phyloP scores from a whole-genome alignment of 257 asterid species.

The Scutellaria baicalensis region DNA sequence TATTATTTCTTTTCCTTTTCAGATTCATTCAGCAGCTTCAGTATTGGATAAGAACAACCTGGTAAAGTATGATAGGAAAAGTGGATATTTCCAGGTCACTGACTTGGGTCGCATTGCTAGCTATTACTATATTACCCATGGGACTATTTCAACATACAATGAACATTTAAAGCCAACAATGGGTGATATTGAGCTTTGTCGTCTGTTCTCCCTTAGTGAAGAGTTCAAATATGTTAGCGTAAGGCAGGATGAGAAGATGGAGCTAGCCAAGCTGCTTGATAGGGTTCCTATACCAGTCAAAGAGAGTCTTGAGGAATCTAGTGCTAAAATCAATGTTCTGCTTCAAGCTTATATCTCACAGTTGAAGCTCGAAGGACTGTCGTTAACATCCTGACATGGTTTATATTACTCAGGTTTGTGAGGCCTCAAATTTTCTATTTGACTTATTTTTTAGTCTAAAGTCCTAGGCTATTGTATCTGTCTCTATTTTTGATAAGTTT shows the following conservation, averaged over 20 bases:
- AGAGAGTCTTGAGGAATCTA: conserved; percentile 57
- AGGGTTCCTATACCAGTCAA: conserved; percentile 56
- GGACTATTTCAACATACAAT: conserved; percentile 49
- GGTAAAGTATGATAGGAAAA: conserved; percentile 52
- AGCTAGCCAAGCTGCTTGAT: conserved; percentile 52
- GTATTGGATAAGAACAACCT: conserved; percentile 51
- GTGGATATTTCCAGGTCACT: conserved; percentile 61
- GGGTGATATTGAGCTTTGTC: conserved; percentile 67
- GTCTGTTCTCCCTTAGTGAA: conserved; percentile 56
- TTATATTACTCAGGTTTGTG: conserved; percentile 43
- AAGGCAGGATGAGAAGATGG: conserved; percentile 64
- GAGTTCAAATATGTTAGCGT: conserved; percentile 52
- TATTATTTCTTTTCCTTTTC: conserved; percentile 12
- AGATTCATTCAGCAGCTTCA: conserved; percentile 54
- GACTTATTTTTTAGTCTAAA: background rate
- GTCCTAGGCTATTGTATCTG: background rate
- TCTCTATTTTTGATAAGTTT: background rate
- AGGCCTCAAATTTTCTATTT: conserved; percentile 1
- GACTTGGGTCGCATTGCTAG: conserved; percentile 66
- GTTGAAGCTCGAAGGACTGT: conserved; percentile 60
- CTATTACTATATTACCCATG: conserved; percentile 48
- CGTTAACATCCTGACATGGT: conserved; percentile 64
- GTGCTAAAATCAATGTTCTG: conserved; percentile 54
- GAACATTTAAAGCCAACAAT: conserved; percentile 60
- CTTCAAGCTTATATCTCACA: conserved; percentile 63